phyloP scores from a whole-genome alignment of 129 eudicot species.

The Calendula officinalis region DNA sequence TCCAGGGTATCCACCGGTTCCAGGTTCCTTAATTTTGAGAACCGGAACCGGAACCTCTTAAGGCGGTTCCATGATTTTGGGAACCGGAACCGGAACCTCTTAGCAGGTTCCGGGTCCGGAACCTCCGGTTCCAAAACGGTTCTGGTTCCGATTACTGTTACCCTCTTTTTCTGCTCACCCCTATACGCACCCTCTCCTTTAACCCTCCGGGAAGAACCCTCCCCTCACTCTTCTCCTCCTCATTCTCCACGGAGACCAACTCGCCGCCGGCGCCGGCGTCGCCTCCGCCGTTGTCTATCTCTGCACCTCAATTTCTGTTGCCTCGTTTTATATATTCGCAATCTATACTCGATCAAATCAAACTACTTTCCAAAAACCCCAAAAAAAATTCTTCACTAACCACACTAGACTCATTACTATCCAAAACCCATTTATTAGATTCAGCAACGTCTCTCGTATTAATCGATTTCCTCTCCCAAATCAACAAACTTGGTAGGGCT shows the following conservation, averaged over 20 bases:
- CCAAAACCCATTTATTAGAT: slow-evolving; percentile 25
- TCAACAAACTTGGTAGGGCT: slow-evolving; percentile 37
- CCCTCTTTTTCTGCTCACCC: no score
- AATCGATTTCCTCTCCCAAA: slow-evolving; percentile 28
- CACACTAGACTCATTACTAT: slow-evolving; percentile 28
- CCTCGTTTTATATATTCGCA: slow-evolving; percentile 18
- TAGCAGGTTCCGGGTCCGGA: no score
- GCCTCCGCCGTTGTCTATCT: background rate
- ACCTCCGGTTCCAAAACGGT: no score
- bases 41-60: no score
- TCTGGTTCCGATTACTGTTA: no score
- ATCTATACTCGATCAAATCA: slow-evolving; percentile 24
- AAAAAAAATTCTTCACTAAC: slow-evolving; percentile 17
- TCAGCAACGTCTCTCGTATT: slow-evolving; percentile 30
- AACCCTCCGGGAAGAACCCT: background rate
- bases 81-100: no score
- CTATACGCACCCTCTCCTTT: no score
- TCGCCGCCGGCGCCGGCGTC: background rate
- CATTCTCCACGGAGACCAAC: slow-evolving; percentile 10
- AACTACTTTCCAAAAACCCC: slow-evolving; percentile 27
- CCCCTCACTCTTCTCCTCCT: slow-evolving; percentile 21
- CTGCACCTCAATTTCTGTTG: background rate
- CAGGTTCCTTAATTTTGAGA: no score
- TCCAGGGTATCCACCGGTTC: no score
- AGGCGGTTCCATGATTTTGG: no score